These are phyloP conservation scores for Yarrowia phangngaensis DNA, from an alignment of 805 yeast species.

Conservation along the genomic window DNA sequence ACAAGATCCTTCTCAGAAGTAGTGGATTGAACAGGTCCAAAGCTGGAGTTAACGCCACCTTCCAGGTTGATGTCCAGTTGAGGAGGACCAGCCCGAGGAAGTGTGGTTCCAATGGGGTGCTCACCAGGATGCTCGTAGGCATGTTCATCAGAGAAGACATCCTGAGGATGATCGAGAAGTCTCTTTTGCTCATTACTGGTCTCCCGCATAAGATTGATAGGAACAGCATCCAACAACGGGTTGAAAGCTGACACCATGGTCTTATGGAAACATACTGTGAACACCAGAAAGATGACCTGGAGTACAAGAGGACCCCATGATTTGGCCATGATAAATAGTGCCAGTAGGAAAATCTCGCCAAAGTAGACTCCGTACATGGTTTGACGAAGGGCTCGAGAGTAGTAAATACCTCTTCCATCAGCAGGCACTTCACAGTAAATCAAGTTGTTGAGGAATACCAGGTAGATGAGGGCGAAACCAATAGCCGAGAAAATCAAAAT, in stretches of 20 bases:
- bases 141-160: constrained; percentile 21
- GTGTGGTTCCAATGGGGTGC: no score
- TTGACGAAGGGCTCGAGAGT: constrained; percentile 85
- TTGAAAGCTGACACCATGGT: constrained; percentile 64
- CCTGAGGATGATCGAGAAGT: constrained; percentile 16
- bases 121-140: constrained; percentile 23
- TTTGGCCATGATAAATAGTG: constrained; percentile 83
- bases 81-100: background rate
- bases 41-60: background rate
- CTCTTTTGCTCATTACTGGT: constrained; percentile 7
- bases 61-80: constrained; percentile 4
- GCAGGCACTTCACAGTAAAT: constrained; percentile 65
- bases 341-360: constrained; percentile 81
- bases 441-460: constrained; percentile 75
- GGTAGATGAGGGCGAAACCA: constrained; percentile 66
- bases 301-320: constrained; percentile 92
- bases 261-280: constrained; percentile 66
- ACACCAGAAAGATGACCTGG: constrained; percentile 59
- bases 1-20: constrained; percentile 1
- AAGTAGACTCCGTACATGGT: constrained; percentile 82
- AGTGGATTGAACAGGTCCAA: background rate
- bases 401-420: constrained; percentile 76
- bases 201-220: constrained; percentile 37
- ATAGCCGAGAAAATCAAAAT: constrained; percentile 68
- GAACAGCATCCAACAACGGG: constrained; percentile 46